phyloP scores from a whole-genome alignment of 177 flowering plant species.

The Vitis hybrid region DNA sequence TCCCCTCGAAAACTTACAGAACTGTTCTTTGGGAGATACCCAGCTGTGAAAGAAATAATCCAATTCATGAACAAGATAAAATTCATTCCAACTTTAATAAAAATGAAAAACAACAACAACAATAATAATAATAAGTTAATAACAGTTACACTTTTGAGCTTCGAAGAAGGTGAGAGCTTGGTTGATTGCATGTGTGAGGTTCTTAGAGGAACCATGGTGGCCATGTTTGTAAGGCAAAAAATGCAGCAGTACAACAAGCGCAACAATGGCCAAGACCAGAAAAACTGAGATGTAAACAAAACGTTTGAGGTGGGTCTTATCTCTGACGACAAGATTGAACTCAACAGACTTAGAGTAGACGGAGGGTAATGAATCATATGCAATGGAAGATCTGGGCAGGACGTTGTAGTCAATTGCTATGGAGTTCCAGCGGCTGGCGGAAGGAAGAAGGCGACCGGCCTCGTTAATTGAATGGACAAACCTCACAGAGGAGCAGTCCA shows the following conservation, averaged over 20 bases:
- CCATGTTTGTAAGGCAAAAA: slow-evolving; percentile 39
- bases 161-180: slow-evolving; percentile 65
- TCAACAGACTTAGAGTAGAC: slow-evolving; percentile 45
- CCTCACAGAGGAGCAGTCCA: background rate
- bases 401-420: slow-evolving; percentile 33
- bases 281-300: slow-evolving; percentile 27
- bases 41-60: slow-evolving; percentile 38
- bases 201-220: slow-evolving; percentile 24
- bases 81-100: background rate
- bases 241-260: slow-evolving; percentile 23
- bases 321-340: slow-evolving; percentile 37
- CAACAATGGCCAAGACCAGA: slow-evolving; percentile 17
- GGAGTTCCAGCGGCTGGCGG: slow-evolving; percentile 56
- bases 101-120: background rate
- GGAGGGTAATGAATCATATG: slow-evolving; percentile 30
- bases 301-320: slow-evolving; percentile 34
- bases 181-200: slow-evolving; percentile 46
- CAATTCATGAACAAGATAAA: no score
- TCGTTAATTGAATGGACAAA: slow-evolving; percentile 38
- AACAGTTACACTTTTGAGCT: slow-evolving; percentile 63
- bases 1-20: slow-evolving; percentile 49
- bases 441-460: slow-evolving; percentile 48
- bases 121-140: background rate
- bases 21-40: slow-evolving; percentile 41
- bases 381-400: slow-evolving; percentile 15